phyloP scores from a whole-genome alignment of 2,329 filamentous ascomycete genomes.

The Fusarium papillatum region DNA sequence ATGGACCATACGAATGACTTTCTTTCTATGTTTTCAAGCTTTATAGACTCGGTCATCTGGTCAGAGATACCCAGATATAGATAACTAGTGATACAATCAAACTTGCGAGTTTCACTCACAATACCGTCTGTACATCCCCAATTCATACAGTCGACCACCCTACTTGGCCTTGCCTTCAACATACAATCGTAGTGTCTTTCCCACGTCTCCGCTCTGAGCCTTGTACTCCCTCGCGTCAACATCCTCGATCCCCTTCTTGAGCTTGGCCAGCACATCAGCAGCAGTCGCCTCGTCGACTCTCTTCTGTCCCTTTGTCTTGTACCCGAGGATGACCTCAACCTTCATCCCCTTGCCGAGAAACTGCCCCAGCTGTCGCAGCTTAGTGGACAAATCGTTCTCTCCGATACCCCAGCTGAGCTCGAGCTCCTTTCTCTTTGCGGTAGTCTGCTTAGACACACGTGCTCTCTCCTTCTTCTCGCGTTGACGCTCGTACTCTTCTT shows the following conservation, averaged over 20 bases:
- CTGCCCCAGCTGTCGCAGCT: conserved; percentile 73
- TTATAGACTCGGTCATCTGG: conserved; percentile 35
- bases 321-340: conserved; percentile 81
- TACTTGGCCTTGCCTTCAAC: conserved; percentile 52
- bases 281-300: conserved; percentile 73
- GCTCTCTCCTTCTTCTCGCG: conserved; percentile 59
- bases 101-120: background rate
- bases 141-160: background rate
- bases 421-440: conserved; percentile 76
- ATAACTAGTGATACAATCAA: conserved; percentile 34
- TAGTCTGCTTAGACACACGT: conserved; percentile 56
- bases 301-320: conserved; percentile 70
- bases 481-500: conserved; percentile 59
- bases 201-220: conserved; percentile 59
- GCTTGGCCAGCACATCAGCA: conserved; percentile 63
- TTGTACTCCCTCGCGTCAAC: conserved; percentile 59
- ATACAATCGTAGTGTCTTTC: conserved; percentile 57
- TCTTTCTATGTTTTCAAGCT: conserved; percentile 22
- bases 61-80: conserved; percentile 38
- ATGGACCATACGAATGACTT: conserved; percentile 31
- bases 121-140: background rate
- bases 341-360: conserved; percentile 82
- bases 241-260: conserved; percentile 52
- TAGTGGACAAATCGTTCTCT: conserved; percentile 79
- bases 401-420: conserved; percentile 93